Conservation (phyloP, 1,284 basidiomycete species). For the Polyporus tsugae region DNA sequence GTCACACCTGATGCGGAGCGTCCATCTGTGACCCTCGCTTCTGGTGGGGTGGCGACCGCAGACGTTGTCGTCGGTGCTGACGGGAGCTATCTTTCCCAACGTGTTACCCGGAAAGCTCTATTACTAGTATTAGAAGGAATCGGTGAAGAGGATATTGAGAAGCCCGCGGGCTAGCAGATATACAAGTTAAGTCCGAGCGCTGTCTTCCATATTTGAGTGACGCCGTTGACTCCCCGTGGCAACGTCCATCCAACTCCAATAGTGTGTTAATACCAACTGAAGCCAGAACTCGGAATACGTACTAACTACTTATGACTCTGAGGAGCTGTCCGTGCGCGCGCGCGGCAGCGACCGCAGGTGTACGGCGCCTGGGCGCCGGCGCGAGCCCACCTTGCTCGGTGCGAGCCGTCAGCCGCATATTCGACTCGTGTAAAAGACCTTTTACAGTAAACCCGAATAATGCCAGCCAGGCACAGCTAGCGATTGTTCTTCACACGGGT, state of each 20-base stretch:
- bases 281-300: too few species aligned
- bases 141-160: slow-evolving; percentile 20
- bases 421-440: too few species aligned
- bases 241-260: too few species aligned
- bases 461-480: too few species aligned
- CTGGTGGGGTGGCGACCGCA: slow-evolving; percentile 39
- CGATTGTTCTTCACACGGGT: too few species aligned
- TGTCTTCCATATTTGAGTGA: not conserved
- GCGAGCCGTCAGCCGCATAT: too few species aligned
- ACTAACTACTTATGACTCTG: too few species aligned
- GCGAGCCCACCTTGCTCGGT: too few species aligned
- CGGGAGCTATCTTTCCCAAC: slow-evolving; percentile 32
- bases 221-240: not conserved
- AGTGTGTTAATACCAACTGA: slow-evolving; percentile 32
- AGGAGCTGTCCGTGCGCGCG: too few species aligned
- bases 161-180: slow-evolving; percentile 23
- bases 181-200: slow-evolving; percentile 33
- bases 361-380: too few species aligned
- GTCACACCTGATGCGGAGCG: slow-evolving; percentile 27
- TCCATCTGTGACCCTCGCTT: slow-evolving; percentile 38
- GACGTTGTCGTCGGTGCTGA: slow-evolving; percentile 46
- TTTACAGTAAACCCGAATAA: too few species aligned
- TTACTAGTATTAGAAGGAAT: slow-evolving; percentile 35
- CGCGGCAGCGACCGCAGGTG: too few species aligned
- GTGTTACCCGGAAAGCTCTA: slow-evolving; percentile 26